Base-by-base conservation (phyloP, 257 asterid genomes). In the Scutellaria minor region DNA sequence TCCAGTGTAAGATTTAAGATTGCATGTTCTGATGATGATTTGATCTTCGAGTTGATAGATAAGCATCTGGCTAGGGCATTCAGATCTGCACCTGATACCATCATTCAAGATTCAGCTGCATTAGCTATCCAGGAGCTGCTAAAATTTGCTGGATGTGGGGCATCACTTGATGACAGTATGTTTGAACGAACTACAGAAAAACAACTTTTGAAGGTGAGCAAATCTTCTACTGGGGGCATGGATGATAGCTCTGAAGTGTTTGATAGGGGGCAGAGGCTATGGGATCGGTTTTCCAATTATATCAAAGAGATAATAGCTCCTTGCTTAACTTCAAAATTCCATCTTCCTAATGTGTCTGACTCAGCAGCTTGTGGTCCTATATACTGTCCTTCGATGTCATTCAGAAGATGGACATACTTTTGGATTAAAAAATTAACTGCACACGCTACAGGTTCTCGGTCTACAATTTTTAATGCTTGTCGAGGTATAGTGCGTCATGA, bases 401-500 rank as follows among this genome's bases (percentile, higher is more conserved):
- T 89, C 80, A 82, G 99, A 62, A 85, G 85, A 79, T 94, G 99
- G 99, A 84, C 88, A 73, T 89, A 76, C 81, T 79, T 64, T 41
- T 94, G 97, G 99, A 88, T 91, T 48, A 89, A 80, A 84, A 94
- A 84, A 75, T 80, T 91, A 83, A 94, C 91, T 57, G 88, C 85
- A 74, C 93, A 89, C 82, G 93, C 99, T 67, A 86, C 92, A 27
- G 97, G 96, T 66, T 88, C 99, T 69, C 86, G 99, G 66, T 87
- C 89, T 58, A 75, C 81, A 83, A 87, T 94, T 81, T 94, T 94
- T 78, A 80, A 84, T 83, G 91, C 99, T 64, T 94, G 99, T 85
- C 95, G 97, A 81, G 99, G 96, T 75, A 88, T 94, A 77, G 99
- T 87, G 71, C 97, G 96, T 42, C 97, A 94, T 79, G 99, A 94